These are phyloP conservation scores for Sutorius eximius DNA, from an alignment of 1,284 basidiomycete genomes.

Conservation along the genomic window DNA sequence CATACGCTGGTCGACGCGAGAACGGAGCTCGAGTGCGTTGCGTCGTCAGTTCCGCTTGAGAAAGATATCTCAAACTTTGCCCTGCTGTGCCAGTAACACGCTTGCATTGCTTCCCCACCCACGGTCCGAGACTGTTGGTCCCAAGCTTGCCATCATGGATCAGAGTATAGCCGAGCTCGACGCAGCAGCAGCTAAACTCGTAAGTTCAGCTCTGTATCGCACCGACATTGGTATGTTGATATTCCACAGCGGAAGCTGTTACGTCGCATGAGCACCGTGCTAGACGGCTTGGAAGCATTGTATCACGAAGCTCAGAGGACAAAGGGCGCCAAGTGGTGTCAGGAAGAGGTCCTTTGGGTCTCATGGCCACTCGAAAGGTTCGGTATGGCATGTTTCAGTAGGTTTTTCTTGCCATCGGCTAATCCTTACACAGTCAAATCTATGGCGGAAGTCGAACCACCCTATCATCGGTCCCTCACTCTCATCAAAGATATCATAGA, in stretches of 20 bases:
- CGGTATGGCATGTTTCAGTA: conserved; percentile 43
- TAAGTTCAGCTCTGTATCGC: conserved; percentile 35
- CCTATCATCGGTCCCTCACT: conserved; percentile 67
- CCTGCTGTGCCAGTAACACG: conserved; percentile 50
- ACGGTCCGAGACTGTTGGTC: conserved; percentile 53
- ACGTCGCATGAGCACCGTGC: conserved; percentile 54
- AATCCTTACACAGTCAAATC: conserved; percentile 47
- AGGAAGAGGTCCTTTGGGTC: conserved; percentile 69
- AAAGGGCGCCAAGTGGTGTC: conserved; percentile 69
- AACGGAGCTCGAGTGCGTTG: conserved; percentile 73
- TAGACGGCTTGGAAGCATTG: conserved; percentile 64
- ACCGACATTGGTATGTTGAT: neutral
- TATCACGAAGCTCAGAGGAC: conserved; percentile 65
- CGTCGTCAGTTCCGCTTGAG: neutral
- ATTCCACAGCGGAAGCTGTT: conserved; percentile 63
- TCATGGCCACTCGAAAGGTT: conserved; percentile 80
- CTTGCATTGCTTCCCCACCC: conserved; percentile 60
- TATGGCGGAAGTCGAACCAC: conserved; percentile 54
- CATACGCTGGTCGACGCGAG: conserved; percentile 66
- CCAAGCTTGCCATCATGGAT: conserved; percentile 69
- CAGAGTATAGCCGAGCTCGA: conserved; percentile 60
- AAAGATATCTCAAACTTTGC: neutral
- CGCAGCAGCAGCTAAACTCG: conserved; percentile 59
- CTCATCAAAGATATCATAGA: conserved; percentile 57
- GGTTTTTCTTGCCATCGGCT: neutral